phyloP scores from a whole-genome alignment of 75 land plant species.

The Cryptomeria japonica region DNA sequence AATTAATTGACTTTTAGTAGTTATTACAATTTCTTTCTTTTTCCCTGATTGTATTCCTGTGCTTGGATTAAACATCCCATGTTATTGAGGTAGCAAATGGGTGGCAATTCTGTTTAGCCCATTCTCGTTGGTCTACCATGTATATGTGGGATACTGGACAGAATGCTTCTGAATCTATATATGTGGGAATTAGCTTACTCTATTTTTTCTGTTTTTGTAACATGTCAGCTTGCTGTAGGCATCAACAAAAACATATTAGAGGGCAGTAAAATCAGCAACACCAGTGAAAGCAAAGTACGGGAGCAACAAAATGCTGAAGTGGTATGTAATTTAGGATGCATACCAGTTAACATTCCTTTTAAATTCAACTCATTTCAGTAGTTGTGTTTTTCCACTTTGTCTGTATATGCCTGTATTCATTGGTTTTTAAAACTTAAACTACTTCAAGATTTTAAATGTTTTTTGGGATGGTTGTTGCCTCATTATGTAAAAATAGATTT shows the following conservation, averaged over 20 bases:
- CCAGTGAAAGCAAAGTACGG: constrained; percentile 17
- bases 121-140: neutral
- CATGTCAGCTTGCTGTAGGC: constrained; percentile 76
- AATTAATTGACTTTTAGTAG: no score
- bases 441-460: neutral
- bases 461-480: neutral
- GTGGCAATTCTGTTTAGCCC: neutral
- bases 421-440: neutral
- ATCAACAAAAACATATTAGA: constrained; percentile 49
- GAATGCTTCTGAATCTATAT: neutral
- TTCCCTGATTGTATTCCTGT: neutral
- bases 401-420: neutral
- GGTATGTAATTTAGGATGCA: neutral
- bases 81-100: neutral
- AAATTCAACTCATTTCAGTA: neutral
- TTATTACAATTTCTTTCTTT: no score
- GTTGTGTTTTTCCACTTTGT: neutral
- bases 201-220: neutral
- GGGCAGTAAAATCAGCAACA: constrained; percentile 19
- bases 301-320: constrained; percentile 14
- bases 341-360: constrained; percentile 5
- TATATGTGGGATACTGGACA: neutral
- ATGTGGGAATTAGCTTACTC: neutral
- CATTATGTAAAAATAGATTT: neutral
- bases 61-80: neutral